Evolutionary conservation across 495 filamentous ascomycete species (phyloP), one percentile per base, ranked within the genome.

Genomic region (Trichoderma gamsii): DNA sequence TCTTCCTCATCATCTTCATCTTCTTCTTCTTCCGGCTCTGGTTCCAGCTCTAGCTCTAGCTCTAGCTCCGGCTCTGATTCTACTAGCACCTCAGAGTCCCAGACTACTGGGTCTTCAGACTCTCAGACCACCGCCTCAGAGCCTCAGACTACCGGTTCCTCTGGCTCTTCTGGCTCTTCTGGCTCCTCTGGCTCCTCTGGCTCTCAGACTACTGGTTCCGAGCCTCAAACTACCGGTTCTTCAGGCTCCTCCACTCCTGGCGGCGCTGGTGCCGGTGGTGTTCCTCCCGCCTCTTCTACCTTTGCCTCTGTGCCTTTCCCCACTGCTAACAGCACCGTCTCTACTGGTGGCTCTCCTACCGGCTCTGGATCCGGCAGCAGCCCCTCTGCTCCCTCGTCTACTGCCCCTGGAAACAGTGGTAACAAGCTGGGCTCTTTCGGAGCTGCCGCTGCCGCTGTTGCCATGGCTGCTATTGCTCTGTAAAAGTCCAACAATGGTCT

Each of bases 341-440:
- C 25, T 23, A 7, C 25, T 25, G 25, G 25, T 32, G 56, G 25
- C 56, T 61, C 56, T 15, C 56, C 56, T 9, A 29, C 56, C 29
- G 56, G 23, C n/a, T 8, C 56, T 16, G 56, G 56, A 32, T 61
- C 56, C 13, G 27, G 56, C 56, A 12, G 9, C 12, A 32, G 56
- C 56, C 16, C 51, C 21, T 29, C 56, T 29, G 23, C 56, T 61
- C 27, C 52, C 27, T 16, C 25, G 25, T 13, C 56, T 32, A 61
- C 13, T 25, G 7, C 29, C 15, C 56, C 56, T 32, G 27, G 27
- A 32, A 61, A 13, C 56, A 61, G 56, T n/a, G 65, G 65, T 66
- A 35, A 13, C 43, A 44, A 49, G 65, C 41, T 66, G 38, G 51
- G 41, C 65, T 66, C 65, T 46, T 66, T 66, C 27, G 65, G 65